Evolutionary conservation across 2,329 filamentous ascomycete species (phyloP).

Genomic region (Chaetomiaceae sp.): DNA sequence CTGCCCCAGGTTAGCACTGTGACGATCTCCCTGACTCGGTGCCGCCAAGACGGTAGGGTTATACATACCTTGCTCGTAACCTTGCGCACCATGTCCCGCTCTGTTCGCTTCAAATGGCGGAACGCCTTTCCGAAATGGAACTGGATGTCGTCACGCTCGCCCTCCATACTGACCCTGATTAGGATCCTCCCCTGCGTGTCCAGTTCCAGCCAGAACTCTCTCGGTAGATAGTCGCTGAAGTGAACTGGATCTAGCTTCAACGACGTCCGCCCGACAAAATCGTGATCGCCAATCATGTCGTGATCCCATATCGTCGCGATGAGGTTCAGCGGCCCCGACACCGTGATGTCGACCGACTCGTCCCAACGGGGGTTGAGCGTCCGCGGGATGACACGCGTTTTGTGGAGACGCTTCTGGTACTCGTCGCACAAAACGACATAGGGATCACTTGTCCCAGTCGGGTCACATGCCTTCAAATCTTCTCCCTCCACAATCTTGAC

Average conservation of each 20-base stretch:
- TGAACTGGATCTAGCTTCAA: constrained; percentile 96
- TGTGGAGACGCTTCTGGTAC: constrained; percentile 92
- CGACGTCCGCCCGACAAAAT: constrained; percentile 94
- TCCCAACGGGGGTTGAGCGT: constrained; percentile 96
- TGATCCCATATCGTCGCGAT: constrained; percentile 98
- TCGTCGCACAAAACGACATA: constrained; percentile 97
- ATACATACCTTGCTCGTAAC: constrained; percentile 85
- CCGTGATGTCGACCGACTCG: constrained; percentile 92
- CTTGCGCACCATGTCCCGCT: constrained; percentile 95
- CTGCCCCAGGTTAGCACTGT: constrained; percentile 37
- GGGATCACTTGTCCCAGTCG: constrained; percentile 88
- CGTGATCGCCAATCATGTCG: constrained; percentile 93
- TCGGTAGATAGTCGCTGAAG: constrained; percentile 90
- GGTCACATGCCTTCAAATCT: constrained; percentile 95
- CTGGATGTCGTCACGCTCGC: constrained; percentile 94
- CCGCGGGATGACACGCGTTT: constrained; percentile 85
- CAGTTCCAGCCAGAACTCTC: constrained; percentile 96
- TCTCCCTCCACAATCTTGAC: constrained; percentile 98
- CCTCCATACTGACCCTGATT: constrained; percentile 95
- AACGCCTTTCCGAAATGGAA: constrained; percentile 99
- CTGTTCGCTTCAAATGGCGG: constrained; percentile 86
- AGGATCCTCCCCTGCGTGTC: constrained; percentile 90
- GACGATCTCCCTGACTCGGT: not conserved
- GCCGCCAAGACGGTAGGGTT: not conserved
- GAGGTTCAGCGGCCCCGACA: constrained; percentile 83